Base-by-base conservation (phyloP, 257 asterid species). In the Nicotiana undulata region DNA sequence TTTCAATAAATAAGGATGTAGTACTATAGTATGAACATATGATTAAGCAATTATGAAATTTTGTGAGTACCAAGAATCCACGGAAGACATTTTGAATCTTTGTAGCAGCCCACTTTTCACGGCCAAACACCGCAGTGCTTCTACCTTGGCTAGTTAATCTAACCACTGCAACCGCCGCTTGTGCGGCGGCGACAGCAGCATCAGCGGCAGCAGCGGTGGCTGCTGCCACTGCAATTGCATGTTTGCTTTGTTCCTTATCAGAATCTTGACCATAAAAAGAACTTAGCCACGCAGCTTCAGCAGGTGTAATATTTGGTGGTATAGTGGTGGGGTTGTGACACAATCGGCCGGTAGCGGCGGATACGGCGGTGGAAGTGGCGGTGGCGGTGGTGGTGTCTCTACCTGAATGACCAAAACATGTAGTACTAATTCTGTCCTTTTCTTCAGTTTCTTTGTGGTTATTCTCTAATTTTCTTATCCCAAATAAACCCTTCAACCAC, bases 181-280 rank as follows among this genome's bases (percentile, higher is more conserved):
- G 91, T 0, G 97, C 97, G 0, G 97, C 97, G 0, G 94, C 97
- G 0, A 90, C 91, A 16, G 97, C 98, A 0, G 98, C 97, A 49
- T 92, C 98, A 0, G 98, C 98, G 0, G 97, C 98, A 0, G 97
- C 97, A 0, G 98, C 98, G 0, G 97, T 91, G 53, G 98, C 98
- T 0, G 98, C 95, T 20, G 97, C 98, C 46, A 93, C 98, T 22
- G 96, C 98, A 4, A 94, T 92, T 8, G 98, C 98, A 83, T 93
- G 98, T 84, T 90, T 93, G 93, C 76, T 94, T 82, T 87, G 96
- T 77, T 92, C 95, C 81, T 74, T 86, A 44, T 91, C 92, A 4
- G 87, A 16, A 3, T 82, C 76, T 16, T 34, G 84, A 31, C 20
- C 18, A 83, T 88, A 91, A 81, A 91, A 91, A 3, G 94, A 92